Evolutionary conservation across 2,329 filamentous ascomycete species (phyloP).

Genomic region (Corynespora cassiicola): DNA sequence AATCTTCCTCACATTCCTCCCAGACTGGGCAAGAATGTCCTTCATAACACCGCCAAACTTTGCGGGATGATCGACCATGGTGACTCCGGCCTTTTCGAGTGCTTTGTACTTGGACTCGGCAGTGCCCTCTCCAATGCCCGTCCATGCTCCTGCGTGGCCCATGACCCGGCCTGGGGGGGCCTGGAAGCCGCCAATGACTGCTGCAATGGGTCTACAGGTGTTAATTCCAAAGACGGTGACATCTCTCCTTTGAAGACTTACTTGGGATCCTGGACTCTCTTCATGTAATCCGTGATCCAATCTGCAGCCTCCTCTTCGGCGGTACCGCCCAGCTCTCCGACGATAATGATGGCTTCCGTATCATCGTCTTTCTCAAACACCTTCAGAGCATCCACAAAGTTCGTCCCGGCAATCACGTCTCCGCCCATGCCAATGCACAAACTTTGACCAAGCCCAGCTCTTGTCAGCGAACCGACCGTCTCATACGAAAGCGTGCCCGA

Average conservation of each 20-base stretch:
- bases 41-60: slow-evolving; percentile 75
- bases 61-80: slow-evolving; percentile 77
- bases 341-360: slow-evolving; percentile 74
- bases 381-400: slow-evolving; percentile 72
- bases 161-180: slow-evolving; percentile 72
- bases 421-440: slow-evolving; percentile 80
- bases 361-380: slow-evolving; percentile 71
- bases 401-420: slow-evolving; percentile 76
- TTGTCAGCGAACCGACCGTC: slow-evolving; percentile 75
- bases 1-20: slow-evolving; percentile 48
- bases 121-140: slow-evolving; percentile 68
- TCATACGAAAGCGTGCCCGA: slow-evolving; percentile 83
- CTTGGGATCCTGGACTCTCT: slow-evolving; percentile 67
- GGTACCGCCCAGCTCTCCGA: slow-evolving; percentile 75
- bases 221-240: no score
- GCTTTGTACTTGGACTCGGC: slow-evolving; percentile 70
- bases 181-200: slow-evolving; percentile 70
- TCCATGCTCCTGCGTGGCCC: slow-evolving; percentile 81
- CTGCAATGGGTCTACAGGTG: slow-evolving; percentile 69
- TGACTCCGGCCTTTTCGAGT: slow-evolving; percentile 70
- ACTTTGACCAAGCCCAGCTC: slow-evolving; percentile 78
- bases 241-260: slow-evolving; percentile 43
- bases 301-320: slow-evolving; percentile 75
- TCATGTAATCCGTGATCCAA: slow-evolving; percentile 72
- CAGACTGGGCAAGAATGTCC: slow-evolving; percentile 58